Evolutionary conservation across 352 stramenopile genomes (phyloP).

Genomic region (Globisporangium polare): DNA sequence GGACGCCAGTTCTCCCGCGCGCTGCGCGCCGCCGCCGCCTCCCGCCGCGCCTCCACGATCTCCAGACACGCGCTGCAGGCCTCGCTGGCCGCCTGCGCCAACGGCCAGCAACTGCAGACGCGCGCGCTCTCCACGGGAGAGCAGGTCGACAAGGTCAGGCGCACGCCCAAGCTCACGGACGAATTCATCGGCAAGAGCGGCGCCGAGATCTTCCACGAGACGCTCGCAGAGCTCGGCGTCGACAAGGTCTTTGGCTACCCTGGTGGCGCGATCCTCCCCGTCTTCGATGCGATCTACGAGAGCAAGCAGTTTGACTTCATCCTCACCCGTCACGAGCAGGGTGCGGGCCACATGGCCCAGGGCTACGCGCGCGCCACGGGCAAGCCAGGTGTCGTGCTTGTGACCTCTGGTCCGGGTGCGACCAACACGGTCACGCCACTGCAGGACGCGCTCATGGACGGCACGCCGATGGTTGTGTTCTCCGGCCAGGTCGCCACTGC

Average conservation of each 20-base stretch:
- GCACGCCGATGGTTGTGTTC: conserved; percentile 93
- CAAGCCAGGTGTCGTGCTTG: conserved; percentile 90
- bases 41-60: conserved; percentile 9
- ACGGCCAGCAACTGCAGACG: conserved; percentile 13
- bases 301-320: conserved; percentile 81
- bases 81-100: conserved; percentile 8
- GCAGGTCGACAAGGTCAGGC: conserved; percentile 30
- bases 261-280: conserved; percentile 90
- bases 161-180: conserved; percentile 57
- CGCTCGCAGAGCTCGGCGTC: conserved; percentile 88
- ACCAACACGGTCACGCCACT: conserved; percentile 94
- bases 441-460: conserved; percentile 94
- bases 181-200: conserved; percentile 90
- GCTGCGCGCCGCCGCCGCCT: conserved; percentile 24
- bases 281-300: conserved; percentile 94
- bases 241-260: conserved; percentile 94
- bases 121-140: conserved; percentile 34
- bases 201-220: conserved; percentile 93
- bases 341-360: conserved; percentile 84
- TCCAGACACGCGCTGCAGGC: conserved; percentile 12
- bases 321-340: conserved; percentile 79
- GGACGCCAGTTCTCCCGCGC: conserved; percentile 41
- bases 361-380: conserved; percentile 79
- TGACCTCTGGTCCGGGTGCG: conserved; percentile 91
- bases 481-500: conserved; percentile 93